A percentile compares a stretch with the other conserved stretches of the same genome.
phyloP scores from a whole-genome alignment of 2,329 filamentous ascomycete species.

The Diplodia seriata region DNA sequence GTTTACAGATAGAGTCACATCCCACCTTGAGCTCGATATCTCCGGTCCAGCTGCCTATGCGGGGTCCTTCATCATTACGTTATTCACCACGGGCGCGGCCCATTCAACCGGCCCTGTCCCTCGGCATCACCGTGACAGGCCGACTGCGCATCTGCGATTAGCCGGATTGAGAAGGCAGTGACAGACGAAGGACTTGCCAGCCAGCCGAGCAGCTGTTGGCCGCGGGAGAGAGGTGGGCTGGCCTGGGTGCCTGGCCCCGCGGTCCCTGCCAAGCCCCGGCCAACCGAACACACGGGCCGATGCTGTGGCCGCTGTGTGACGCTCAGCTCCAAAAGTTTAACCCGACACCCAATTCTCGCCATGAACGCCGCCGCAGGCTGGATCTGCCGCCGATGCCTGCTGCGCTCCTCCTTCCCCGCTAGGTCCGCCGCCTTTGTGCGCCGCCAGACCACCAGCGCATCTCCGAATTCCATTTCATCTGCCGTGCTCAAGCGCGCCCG shows the following conservation, averaged over 20 bases:
- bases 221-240: background rate
- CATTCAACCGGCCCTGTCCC: slow-evolving; percentile 13
- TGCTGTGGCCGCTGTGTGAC: background rate
- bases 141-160: background rate
- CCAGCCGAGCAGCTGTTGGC: background rate
- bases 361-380: slow-evolving; percentile 29
- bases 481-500: slow-evolving; percentile 64
- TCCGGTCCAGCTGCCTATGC: slow-evolving; percentile 6
- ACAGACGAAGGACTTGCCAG: background rate
- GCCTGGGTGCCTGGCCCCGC: background rate
- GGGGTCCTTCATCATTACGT: slow-evolving; percentile 21
- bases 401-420: slow-evolving; percentile 2
- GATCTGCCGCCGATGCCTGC: slow-evolving; percentile 27
- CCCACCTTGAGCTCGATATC: slow-evolving; percentile 16
- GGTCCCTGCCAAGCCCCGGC: slow-evolving; percentile 17
- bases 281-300: slow-evolving; percentile 14
- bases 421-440: slow-evolving; percentile 1
- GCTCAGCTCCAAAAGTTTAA: background rate
- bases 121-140: slow-evolving; percentile 14
- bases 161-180: background rate
- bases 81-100: slow-evolving; percentile 8
- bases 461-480: slow-evolving; percentile 55
- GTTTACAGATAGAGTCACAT: background rate
- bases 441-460: slow-evolving; percentile 14
- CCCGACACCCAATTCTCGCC: slow-evolving; percentile 10